Evolutionary conservation across 2,329 filamentous ascomycete genomes (phyloP).

Genomic region (Aspergillus fumigatus): DNA sequence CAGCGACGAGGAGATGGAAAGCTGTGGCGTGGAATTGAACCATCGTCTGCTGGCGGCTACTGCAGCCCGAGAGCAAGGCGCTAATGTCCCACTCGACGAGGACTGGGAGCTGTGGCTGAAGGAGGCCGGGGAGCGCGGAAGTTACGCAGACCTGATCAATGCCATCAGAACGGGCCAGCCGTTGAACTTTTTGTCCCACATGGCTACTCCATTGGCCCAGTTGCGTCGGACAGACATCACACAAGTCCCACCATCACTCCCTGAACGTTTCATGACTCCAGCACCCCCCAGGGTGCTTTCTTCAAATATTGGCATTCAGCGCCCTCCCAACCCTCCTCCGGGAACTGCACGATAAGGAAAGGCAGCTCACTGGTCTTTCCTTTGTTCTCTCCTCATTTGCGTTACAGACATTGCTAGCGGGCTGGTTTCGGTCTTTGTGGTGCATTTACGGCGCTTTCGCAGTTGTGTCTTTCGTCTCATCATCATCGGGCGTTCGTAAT

Average conservation of each 20-base stretch:
- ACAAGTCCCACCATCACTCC: slow-evolving; percentile 12
- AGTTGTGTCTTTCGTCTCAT: slow-evolving; percentile 12
- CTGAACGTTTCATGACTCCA: slow-evolving; percentile 21
- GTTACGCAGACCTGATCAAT: slow-evolving; percentile 38
- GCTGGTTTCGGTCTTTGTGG: slow-evolving; percentile 2
- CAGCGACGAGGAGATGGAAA: slow-evolving; percentile 46
- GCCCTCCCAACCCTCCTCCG: slow-evolving; percentile 20
- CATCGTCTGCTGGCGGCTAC: slow-evolving; percentile 50
- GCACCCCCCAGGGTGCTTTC: slow-evolving; percentile 18
- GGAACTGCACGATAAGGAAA: slow-evolving; percentile 23
- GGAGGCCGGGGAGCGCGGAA: slow-evolving; percentile 50
- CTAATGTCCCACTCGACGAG: slow-evolving; percentile 40
- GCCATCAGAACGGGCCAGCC: slow-evolving; percentile 36
- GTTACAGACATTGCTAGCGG: slow-evolving; percentile 6
- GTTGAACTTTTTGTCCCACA: slow-evolving; percentile 26
- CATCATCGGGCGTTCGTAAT: not conserved
- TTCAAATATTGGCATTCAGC: slow-evolving; percentile 18
- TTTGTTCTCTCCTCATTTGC: slow-evolving; percentile 5
- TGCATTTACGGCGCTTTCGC: slow-evolving; percentile 22
- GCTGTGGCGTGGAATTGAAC: slow-evolving; percentile 50
- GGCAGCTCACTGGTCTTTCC: slow-evolving; percentile 12
- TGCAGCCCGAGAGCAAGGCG: slow-evolving; percentile 49
- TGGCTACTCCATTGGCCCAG: slow-evolving; percentile 15
- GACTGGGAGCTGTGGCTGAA: slow-evolving; percentile 57
- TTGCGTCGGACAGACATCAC: slow-evolving; percentile 15